These are phyloP conservation scores for Aotearoamyces nothofagi DNA, from an alignment of 2,329 filamentous ascomycete species.

Conservation along the genomic window DNA sequence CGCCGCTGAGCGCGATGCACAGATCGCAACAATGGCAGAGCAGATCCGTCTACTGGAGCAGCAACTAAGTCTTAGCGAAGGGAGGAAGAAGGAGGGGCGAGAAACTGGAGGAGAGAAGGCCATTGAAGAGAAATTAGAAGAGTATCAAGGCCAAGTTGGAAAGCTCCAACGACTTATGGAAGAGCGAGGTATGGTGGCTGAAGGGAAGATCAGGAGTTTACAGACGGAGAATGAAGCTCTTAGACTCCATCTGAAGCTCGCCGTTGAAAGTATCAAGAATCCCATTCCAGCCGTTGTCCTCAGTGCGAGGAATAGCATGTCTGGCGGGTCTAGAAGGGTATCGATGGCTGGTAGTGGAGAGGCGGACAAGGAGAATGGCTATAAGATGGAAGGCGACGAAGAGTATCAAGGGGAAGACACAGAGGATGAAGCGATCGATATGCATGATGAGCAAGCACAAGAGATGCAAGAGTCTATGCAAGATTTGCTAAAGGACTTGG, in stretches of 20 bases:
- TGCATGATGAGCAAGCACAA: conserved; percentile 35
- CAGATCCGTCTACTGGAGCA: conserved; percentile 60
- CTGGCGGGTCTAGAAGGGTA: conserved; percentile 3
- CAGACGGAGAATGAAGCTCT: conserved; percentile 85
- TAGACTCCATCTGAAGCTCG: conserved; percentile 74
- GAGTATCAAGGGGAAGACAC: conserved; percentile 26
- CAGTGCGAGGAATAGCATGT: conserved; percentile 3
- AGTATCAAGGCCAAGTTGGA: conserved; percentile 83
- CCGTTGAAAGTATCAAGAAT: conserved; percentile 75
- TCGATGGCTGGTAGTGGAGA: conserved; percentile 10
- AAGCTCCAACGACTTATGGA: conserved; percentile 95
- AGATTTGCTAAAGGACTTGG: conserved; percentile 65
- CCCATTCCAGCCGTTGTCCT: conserved; percentile 53
- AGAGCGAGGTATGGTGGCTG: conserved; percentile 75
- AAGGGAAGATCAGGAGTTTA: conserved; percentile 84
- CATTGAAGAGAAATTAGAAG: conserved; percentile 73
- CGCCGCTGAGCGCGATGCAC: conserved; percentile 82
- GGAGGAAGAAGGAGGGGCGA: conserved; percentile 48
- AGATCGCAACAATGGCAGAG: conserved; percentile 88
- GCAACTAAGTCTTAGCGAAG: conserved; percentile 60
- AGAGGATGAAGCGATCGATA: conserved; percentile 42
- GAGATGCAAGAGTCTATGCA: conserved; percentile 78
- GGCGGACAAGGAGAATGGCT: conserved; percentile 21
- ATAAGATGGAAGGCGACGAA: conserved; percentile 19
- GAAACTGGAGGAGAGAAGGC: conserved; percentile 39